Conservation (phyloP, 345 rosid species). For the Camelina hispida region DNA sequence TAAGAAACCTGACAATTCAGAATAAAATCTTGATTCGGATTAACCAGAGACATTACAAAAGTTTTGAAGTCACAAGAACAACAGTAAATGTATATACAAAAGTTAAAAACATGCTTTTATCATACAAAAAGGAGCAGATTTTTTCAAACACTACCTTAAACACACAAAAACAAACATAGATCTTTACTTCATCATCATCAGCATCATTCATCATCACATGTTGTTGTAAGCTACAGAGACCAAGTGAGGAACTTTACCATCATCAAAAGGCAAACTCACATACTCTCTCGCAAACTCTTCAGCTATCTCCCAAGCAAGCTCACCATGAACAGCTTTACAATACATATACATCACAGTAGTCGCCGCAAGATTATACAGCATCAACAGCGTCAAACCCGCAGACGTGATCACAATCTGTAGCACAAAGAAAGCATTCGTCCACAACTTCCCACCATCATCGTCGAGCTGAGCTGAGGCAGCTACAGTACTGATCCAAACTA, state of each 20-base stretch:
- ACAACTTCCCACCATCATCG: constrained; percentile 26
- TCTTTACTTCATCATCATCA: neutral
- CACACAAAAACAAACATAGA: neutral
- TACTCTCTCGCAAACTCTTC: constrained; percentile 67
- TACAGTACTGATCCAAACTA: constrained; percentile 41
- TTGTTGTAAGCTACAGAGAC: constrained; percentile 50
- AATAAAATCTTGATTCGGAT: neutral
- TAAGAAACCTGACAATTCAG: neutral
- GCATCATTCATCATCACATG: constrained; percentile 7
- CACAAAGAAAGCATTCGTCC: constrained; percentile 55
- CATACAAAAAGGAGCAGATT: constrained; percentile 19
- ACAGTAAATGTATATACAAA: constrained; percentile 15
- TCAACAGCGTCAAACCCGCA: constrained; percentile 40
- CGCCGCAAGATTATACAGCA: constrained; percentile 57
- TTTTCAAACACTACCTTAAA: constrained; percentile 4
- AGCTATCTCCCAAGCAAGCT: constrained; percentile 75
- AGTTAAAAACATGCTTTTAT: constrained; percentile 26
- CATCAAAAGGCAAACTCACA: constrained; percentile 77
- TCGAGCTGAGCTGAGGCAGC: constrained; percentile 23
- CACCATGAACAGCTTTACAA: constrained; percentile 71
- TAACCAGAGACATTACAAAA: constrained; percentile 16
- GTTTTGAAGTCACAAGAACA: constrained; percentile 3
- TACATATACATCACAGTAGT: constrained; percentile 65
- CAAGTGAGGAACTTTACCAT: constrained; percentile 71
- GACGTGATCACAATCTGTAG: constrained; percentile 54